Evolutionary conservation across 2,329 filamentous ascomycete genomes (phyloP).

Genomic region (Phyllosticta citribraziliensis): DNA sequence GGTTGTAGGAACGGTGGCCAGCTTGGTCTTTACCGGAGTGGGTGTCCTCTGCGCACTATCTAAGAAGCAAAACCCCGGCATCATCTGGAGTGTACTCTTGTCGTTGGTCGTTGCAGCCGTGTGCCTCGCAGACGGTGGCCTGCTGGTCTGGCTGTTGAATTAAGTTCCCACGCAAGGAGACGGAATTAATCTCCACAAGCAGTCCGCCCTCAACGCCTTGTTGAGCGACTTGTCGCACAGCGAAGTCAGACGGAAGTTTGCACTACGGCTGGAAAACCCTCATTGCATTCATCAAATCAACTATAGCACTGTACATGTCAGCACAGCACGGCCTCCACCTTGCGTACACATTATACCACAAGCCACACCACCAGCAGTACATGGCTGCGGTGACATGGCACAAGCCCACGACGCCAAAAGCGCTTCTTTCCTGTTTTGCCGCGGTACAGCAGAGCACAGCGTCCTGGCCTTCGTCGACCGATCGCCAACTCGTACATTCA

Average conservation of each 20-base stretch:
- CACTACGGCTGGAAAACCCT: no score
- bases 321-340: no score
- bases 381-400: no score
- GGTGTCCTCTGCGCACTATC: slow-evolving; percentile 51
- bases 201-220: neutral
- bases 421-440: no score
- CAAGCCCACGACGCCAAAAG: no score
- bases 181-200: neutral
- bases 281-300: no score
- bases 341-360: no score
- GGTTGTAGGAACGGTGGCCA: slow-evolving; percentile 57
- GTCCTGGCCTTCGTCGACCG: neutral
- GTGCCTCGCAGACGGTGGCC: slow-evolving; percentile 41
- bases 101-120: slow-evolving; percentile 36
- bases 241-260: no score
- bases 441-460: neutral
- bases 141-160: slow-evolving; percentile 36
- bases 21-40: slow-evolving; percentile 53
- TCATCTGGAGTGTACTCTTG: slow-evolving; percentile 37
- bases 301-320: no score
- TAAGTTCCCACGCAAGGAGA: neutral
- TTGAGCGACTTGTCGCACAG: neutral
- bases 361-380: no score
- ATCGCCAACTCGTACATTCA: neutral
- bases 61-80: slow-evolving; percentile 36